Evolutionary conservation across 1,139 yeast species (phyloP), one percentile per base, ranked within the genome.

Genomic region (Scheffersomyces titani): DNA sequence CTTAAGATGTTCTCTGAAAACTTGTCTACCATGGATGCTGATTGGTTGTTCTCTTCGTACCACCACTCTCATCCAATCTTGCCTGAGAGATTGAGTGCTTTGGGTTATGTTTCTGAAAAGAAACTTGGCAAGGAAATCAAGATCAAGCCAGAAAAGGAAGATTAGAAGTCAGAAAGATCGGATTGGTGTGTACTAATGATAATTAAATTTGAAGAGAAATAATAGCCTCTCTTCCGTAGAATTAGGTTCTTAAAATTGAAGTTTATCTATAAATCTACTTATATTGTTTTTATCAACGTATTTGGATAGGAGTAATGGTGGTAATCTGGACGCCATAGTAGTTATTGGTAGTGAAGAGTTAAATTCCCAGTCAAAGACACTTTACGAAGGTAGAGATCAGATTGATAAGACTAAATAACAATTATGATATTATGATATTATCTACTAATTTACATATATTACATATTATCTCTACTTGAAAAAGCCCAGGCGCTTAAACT

Each of bases 1-100:
- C 87, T 91, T 68, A 86, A 83, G 61, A 77, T 94, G 63, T 90
- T 89, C 66, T 85, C 86, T 63, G 90, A 91, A 70, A 93, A 94
- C 73, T 82, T 94, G 71, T 82, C 92, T 56, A 83, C 93, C 44
- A 83, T 92, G 78, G 92, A 89, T 68, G 96, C 96, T 47, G 98
- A 94, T 70, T 85, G 93, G 84, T 81, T 92, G 64, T 94, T 87
- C 73, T 89, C 97, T 40, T 88, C 96, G 50, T 94, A 91, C 74
- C 92, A 89, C 70, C 88, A 90, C 72, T 88, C 94, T 52, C 99
- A 94, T 68, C 99, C 99, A 53, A 88, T 92, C 56, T 77, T 93
- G 63, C 86, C 94, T 19, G 98, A 94, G 76, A 88, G 99, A 77
- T 81, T 94, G 65, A 71, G 76, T 51, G 97, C 97, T 9, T 78